Evolutionary conservation across 805 yeast species (phyloP), one percentile per base, ranked within the genome.

Genomic region (Ogataea philodendri): DNA sequence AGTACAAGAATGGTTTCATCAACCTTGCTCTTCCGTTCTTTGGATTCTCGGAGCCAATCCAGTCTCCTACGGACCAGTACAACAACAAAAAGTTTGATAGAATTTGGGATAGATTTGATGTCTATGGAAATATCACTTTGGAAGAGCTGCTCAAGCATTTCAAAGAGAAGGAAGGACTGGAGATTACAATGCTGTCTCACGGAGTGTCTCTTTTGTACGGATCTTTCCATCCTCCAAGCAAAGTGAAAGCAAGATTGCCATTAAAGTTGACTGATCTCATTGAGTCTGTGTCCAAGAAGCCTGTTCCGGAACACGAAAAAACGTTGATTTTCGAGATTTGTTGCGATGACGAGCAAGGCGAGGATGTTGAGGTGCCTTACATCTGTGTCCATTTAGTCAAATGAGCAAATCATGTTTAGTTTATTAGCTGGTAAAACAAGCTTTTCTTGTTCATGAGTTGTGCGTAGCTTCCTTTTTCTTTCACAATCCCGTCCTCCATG

Each of bases 11-110:
- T 60, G 97, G 98, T 3, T 89, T 88, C 53, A 74, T 87, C 44
- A 87, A 87, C 59, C 69, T 93, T 63, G 96, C 96, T 2, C 73
- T 93, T 44, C 97, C 98, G 44, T 93, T 93, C 69, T 78, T 93
- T 57, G 97, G 96, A 6, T 93, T 93, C 60, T 86, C 96, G 8
- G 98, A 93, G 66, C 98, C 98, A 35, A 79, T 93, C 53, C 81
- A 81, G 30, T 86, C 96, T 23, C 76, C 84, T 30, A 80, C 84
- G 63, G 83, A 84, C 39, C 77, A 81, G 57, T 89, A 88, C 63
- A 88, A 88, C 52, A 72, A 66, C 26, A 84, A 82, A 57, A 71
- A 70, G 46, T 82, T 85, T 54, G 98, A 93, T 63, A 78, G 73
- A 62, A 87, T 90, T 52, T 93, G 98, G 98, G 96, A 87, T 55